Evolutionary conservation across 2,329 filamentous ascomycete species (phyloP).

Genomic region (Talaromyces sp.): DNA sequence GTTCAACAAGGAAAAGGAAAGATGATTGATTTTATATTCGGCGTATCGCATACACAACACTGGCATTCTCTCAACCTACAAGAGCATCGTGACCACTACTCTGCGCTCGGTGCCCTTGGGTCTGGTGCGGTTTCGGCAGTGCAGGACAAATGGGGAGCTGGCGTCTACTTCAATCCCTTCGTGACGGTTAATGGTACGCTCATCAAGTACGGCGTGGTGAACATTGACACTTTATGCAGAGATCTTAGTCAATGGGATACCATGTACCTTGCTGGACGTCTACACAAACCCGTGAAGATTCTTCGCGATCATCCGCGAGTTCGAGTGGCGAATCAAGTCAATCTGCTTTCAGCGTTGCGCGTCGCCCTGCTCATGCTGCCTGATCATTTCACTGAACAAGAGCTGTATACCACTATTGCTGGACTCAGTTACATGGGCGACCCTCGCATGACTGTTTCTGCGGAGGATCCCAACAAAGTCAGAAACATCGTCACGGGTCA

Average conservation of each 20-base stretch:
- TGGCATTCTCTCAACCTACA: conserved; percentile 92
- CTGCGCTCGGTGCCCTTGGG: conserved; percentile 74
- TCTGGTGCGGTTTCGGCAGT: conserved; percentile 81
- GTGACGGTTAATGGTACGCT: conserved; percentile 91
- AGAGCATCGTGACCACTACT: conserved; percentile 91
- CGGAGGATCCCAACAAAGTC: conserved; percentile 89
- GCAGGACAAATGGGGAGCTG: conserved; percentile 85
- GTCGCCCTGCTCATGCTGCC: conserved; percentile 85
- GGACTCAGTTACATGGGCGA: conserved; percentile 93
- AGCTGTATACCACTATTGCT: conserved; percentile 88
- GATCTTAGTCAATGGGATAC: conserved; percentile 92
- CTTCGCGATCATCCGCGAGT: conserved; percentile 89
- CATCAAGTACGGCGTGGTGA: conserved; percentile 97
- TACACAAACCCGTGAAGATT: conserved; percentile 98
- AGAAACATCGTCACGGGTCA: conserved; percentile 92
- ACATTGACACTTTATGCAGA: conserved; percentile 79
- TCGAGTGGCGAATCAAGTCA: conserved; percentile 91
- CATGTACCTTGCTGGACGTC: conserved; percentile 88
- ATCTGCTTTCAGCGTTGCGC: conserved; percentile 85
- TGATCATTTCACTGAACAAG: conserved; percentile 75
- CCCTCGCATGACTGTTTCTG: conserved; percentile 87
- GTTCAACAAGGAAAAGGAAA: conserved; percentile 86
- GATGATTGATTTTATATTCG: conserved; percentile 99
- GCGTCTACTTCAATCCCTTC: conserved; percentile 96
- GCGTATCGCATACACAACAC: conserved; percentile 89